phyloP scores from a whole-genome alignment of 495 filamentous ascomycete genomes.

The Xylaria telfairii region DNA sequence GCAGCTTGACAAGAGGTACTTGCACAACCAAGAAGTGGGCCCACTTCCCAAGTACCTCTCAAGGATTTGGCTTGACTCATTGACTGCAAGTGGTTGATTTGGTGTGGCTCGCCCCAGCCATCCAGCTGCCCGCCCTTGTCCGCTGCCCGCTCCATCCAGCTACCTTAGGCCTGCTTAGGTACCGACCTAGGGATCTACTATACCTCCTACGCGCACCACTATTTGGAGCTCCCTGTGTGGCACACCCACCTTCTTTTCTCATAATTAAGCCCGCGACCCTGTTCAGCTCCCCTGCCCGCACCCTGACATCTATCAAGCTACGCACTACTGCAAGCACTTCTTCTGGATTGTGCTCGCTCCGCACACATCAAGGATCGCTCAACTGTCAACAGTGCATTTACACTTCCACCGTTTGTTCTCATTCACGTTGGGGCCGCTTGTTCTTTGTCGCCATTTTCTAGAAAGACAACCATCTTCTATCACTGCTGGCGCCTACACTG shows the following conservation, averaged over 20 bases:
- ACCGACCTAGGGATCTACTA: neutral
- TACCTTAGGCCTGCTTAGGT: neutral
- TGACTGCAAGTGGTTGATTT: conserved; percentile 9
- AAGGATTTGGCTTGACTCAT: conserved; percentile 14
- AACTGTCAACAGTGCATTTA: neutral
- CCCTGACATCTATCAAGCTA: conserved; percentile 10
- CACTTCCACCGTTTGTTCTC: neutral
- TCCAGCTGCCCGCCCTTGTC: conserved; percentile 5
- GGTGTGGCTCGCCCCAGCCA: conserved; percentile 7
- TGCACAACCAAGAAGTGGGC: neutral
- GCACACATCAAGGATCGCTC: conserved; percentile 10
- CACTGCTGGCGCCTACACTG: neutral
- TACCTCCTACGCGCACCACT: neutral
- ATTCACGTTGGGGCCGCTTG: neutral
- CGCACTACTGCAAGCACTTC: conserved; percentile 26
- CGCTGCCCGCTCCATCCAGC: neutral
- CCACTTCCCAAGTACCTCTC: conserved; percentile 12
- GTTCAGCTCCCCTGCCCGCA: conserved; percentile 1
- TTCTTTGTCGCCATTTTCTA: neutral
- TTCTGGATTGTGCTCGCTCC: neutral
- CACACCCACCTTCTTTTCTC: neutral
- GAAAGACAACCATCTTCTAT: neutral
- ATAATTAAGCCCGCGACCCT: neutral
- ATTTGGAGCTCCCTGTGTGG: neutral
- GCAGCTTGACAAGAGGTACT: neutral